Conservation (phyloP, 2,329 filamentous ascomycete genomes). For the Ophiosphaerella herpotricha region DNA sequence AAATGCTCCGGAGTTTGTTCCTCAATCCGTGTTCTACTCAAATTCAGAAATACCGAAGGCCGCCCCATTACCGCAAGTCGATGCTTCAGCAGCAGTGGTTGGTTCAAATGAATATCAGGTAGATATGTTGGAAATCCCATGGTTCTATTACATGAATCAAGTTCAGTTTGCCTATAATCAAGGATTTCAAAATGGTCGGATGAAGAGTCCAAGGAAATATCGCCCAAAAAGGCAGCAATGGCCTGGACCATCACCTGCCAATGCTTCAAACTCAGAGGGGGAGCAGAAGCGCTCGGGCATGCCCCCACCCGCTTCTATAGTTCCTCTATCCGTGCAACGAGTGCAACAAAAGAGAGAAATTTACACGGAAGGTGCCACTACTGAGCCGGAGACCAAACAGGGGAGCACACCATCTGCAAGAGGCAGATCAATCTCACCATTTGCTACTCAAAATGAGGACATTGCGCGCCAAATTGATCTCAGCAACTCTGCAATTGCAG, state of each 20-base stretch:
- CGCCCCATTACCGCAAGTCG: neutral
- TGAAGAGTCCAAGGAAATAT: constrained; percentile 26
- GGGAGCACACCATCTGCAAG: neutral
- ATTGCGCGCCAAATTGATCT: constrained; percentile 15
- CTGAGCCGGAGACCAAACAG: no score
- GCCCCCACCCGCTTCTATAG: constrained; percentile 1
- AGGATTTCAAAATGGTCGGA: constrained; percentile 13
- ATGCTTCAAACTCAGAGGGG: no score
- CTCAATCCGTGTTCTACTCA: constrained; percentile 5
- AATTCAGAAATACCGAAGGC: neutral
- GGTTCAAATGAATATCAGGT: constrained; percentile 19
- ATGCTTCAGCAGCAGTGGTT: constrained; percentile 6
- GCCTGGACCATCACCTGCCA: no score
- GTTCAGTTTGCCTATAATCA: constrained; percentile 24
- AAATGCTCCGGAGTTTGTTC: constrained; percentile 39
- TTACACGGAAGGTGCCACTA: neutral
- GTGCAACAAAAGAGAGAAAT: neutral
- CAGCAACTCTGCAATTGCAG: constrained; percentile 2
- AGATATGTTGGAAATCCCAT: constrained; percentile 32
- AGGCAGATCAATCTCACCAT: constrained; percentile 4
- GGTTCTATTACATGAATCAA: constrained; percentile 38
- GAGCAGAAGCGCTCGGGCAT: neutral
- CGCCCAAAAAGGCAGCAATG: constrained; percentile 12
- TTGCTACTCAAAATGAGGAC: constrained; percentile 18
- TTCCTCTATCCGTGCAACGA: neutral